Evolutionary conservation across 1,284 basidiomycete genomes (phyloP), one percentile per base, ranked within the genome.

Genomic region (Tilletiaria anomala): DNA sequence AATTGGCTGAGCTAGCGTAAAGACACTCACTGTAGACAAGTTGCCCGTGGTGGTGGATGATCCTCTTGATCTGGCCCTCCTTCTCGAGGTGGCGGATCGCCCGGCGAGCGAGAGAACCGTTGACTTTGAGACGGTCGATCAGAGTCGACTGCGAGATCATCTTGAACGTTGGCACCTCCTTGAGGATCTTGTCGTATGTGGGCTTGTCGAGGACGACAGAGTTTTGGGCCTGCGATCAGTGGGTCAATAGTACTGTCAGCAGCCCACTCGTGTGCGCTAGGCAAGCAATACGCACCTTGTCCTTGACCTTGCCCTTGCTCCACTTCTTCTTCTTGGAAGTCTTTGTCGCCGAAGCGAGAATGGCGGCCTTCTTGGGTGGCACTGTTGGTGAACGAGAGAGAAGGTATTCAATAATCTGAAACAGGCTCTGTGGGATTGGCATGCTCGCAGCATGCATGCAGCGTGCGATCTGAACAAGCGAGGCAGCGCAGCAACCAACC

Each of bases 261-360:
- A 15, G 16, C 19, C 10, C 5, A 33, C n/a, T 23, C 3, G 2
- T 19, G 29, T 39, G 1, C 1, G 29, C 6, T 3, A 37, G 10
- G 12, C 2, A 20, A 11, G 23, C 6, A 10, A 16, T 33, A 48
- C 54, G 29, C 40, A 54, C 86, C 80, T 94, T 94, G 75, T 94
- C 88, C 81, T 94, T 94, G 71, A 94, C 88, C 75, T 93, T 93
- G 71, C 89, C 89, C 78, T 96, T 96, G 60, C 88, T 94, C 89
- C 89, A 96, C 79, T 96, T 96, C 82, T 96, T 96, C 79, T 96
- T 96, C 78, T 94, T 94, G 54, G 81, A 50, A 8, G 51, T 48
- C 53, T 64, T 64, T 50, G 53, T 45, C 51, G 63, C 63, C 44
- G 61, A 56, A 38, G 63, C 61, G 48, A 54, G 52, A 48, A 66